Evolutionary conservation across 2,329 filamentous ascomycete species (phyloP).

Genomic region (Stagonosporopsis rhizophila): DNA sequence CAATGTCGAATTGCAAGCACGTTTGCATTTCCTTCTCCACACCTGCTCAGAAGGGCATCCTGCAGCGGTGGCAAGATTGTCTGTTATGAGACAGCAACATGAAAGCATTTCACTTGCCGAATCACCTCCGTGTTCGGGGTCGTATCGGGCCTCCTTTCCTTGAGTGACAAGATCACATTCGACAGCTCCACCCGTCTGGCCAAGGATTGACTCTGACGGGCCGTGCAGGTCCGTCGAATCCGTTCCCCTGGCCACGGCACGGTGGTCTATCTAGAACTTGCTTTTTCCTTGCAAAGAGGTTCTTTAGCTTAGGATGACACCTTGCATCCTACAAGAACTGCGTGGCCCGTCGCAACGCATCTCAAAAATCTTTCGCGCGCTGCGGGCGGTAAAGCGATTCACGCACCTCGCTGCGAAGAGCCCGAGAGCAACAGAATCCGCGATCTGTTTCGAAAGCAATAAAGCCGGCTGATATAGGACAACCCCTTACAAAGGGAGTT

Average conservation of each 20-base stretch:
- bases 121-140: slow-evolving; percentile 1
- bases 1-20: slow-evolving; percentile 1
- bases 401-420: slow-evolving; percentile 3
- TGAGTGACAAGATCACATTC: slow-evolving; percentile 7
- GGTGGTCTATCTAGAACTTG: slow-evolving; percentile 12
- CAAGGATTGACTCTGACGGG: slow-evolving; percentile 1
- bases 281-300: slow-evolving; percentile 9
- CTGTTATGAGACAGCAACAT: neutral
- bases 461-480: neutral
- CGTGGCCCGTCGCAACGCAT: slow-evolving; percentile 10
- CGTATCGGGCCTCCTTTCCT: slow-evolving; percentile 7
- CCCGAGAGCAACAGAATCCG: slow-evolving; percentile 1
- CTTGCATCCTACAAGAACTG: slow-evolving; percentile 7
- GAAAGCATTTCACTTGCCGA: slow-evolving; percentile 8
- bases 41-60: neutral
- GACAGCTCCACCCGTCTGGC: slow-evolving; percentile 4
- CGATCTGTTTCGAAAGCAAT: slow-evolving; percentile 4
- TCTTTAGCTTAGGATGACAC: slow-evolving; percentile 2
- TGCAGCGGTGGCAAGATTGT: neutral
- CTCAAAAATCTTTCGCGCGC: slow-evolving; percentile 10
- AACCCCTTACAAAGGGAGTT: slow-evolving; percentile 1
- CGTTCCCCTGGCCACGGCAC: slow-evolving; percentile 15
- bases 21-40: neutral
- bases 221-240: slow-evolving; percentile 9
- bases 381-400: slow-evolving; percentile 2